Conservation (phyloP, 805 yeast genomes). For the Metschnikowia proteae region DNA sequence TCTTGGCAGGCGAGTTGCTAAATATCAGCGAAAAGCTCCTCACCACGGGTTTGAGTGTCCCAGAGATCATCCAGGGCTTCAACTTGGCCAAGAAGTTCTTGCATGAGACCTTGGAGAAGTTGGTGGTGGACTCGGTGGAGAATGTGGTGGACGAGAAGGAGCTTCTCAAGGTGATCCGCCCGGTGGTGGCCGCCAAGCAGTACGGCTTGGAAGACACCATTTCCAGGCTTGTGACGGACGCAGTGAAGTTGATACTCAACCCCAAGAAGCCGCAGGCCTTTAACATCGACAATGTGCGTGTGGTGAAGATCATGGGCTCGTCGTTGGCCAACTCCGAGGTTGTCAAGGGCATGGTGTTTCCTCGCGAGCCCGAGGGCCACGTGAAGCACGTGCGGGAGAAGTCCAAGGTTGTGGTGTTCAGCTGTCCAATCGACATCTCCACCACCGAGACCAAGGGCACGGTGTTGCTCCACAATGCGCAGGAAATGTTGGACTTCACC, state of each 20-base stretch:
- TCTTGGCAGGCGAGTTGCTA: slow-evolving; percentile 89
- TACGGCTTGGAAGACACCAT: slow-evolving; percentile 81
- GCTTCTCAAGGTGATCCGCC: slow-evolving; percentile 68
- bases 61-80: slow-evolving; percentile 92
- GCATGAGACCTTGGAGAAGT: slow-evolving; percentile 58
- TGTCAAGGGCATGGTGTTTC: slow-evolving; percentile 96
- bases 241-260: slow-evolving; percentile 73
- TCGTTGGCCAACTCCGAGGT: slow-evolving; percentile 71
- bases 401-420: slow-evolving; percentile 87
- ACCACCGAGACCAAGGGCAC: slow-evolving; percentile 99
- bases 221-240: slow-evolving; percentile 76
- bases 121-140: slow-evolving; percentile 60
- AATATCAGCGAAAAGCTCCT: slow-evolving; percentile 82
- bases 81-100: slow-evolving; percentile 81
- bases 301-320: slow-evolving; percentile 95
- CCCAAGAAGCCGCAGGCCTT: slow-evolving; percentile 59
- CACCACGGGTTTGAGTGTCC: slow-evolving; percentile 80
- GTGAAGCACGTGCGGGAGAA: slow-evolving; percentile 56
- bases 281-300: slow-evolving; percentile 91
- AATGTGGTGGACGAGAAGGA: slow-evolving; percentile 52
- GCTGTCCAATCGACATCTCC: slow-evolving; percentile 91
- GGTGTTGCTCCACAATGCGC: slow-evolving; percentile 89
- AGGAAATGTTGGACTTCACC: slow-evolving; percentile 94
- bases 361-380: slow-evolving; percentile 94
- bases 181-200: slow-evolving; percentile 91